These are phyloP conservation scores for Ceriops tagal DNA, from an alignment of 345 rosid genomes.

Conservation along the genomic window DNA sequence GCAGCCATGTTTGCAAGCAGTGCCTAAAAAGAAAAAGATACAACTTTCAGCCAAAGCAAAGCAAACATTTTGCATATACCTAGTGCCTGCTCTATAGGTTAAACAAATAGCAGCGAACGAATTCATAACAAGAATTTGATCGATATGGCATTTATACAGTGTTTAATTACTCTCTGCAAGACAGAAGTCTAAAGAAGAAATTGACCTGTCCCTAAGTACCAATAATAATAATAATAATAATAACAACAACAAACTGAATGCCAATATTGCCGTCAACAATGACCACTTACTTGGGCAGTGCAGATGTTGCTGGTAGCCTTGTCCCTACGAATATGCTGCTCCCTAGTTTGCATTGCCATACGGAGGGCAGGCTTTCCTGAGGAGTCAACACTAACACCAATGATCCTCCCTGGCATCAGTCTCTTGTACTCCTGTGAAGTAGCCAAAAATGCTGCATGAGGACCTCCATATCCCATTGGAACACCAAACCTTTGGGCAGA, in stretches of 20 bases:
- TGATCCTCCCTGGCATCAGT: slow-evolving; percentile 97
- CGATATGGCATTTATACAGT: too few species aligned
- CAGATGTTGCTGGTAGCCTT: slow-evolving; percentile 99
- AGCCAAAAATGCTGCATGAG: slow-evolving; percentile 96
- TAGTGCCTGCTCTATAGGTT: slow-evolving; percentile 1
- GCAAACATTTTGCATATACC: background rate
- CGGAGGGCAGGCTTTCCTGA: slow-evolving; percentile 89
- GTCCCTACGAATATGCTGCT: slow-evolving; percentile 97
- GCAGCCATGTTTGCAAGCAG: slow-evolving; percentile 98
- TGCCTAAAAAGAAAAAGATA: slow-evolving; percentile 50
- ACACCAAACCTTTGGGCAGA: slow-evolving; percentile 97
- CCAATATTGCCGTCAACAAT: background rate
- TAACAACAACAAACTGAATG: too few species aligned
- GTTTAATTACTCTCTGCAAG: too few species aligned
- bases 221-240: too few species aligned
- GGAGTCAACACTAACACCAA: slow-evolving; percentile 93
- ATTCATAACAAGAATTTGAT: background rate
- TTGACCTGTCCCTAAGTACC: too few species aligned
- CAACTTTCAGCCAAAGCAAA: slow-evolving; percentile 17
- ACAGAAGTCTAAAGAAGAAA: too few species aligned
- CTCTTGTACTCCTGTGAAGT: slow-evolving; percentile 98
- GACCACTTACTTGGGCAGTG: slow-evolving; percentile 85
- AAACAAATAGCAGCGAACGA: slow-evolving; percentile 1
- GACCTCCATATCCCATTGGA: slow-evolving; percentile 99
- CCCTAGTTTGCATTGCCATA: slow-evolving; percentile 99